Conservation (phyloP, 805 yeast genomes). For the Zygosaccharomyces pseudorouxii region DNA sequence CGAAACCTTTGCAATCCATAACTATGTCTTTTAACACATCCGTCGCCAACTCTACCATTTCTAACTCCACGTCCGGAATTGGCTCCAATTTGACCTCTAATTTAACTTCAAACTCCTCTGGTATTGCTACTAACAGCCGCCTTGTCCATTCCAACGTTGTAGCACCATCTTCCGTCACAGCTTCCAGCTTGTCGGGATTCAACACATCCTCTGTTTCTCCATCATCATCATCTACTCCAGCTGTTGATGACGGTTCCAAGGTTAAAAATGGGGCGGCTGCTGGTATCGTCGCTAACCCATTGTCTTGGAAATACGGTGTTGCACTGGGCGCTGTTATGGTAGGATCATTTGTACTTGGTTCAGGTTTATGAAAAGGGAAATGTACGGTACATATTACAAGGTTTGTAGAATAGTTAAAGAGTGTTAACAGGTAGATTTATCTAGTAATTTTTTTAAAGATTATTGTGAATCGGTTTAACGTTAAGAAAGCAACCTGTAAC, state of each 20-base stretch:
- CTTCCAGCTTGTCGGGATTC: background rate
- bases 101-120: constrained; percentile 1
- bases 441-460: background rate
- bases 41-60: constrained; percentile 1
- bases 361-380: constrained; percentile 9
- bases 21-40: background rate
- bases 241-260: constrained; percentile 9
- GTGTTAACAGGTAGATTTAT: background rate
- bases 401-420: background rate
- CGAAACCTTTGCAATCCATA: background rate
- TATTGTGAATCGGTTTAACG: background rate
- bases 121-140: constrained; percentile 4
- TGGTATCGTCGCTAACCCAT: constrained; percentile 35
- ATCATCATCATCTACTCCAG: constrained; percentile 12
- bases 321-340: constrained; percentile 38
- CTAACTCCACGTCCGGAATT: background rate
- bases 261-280: constrained; percentile 30
- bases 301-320: constrained; percentile 40
- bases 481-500: too few relatives aligned
- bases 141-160: constrained; percentile 4
- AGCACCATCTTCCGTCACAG: constrained; percentile 8
- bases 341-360: constrained; percentile 37
- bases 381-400: background rate
- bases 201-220: constrained; percentile 14
- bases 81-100: background rate